Evolutionary conservation across 2,329 filamentous ascomycete genomes (phyloP), one percentile per base, ranked within the genome.

Genomic region (Thielaviopsis populi): DNA sequence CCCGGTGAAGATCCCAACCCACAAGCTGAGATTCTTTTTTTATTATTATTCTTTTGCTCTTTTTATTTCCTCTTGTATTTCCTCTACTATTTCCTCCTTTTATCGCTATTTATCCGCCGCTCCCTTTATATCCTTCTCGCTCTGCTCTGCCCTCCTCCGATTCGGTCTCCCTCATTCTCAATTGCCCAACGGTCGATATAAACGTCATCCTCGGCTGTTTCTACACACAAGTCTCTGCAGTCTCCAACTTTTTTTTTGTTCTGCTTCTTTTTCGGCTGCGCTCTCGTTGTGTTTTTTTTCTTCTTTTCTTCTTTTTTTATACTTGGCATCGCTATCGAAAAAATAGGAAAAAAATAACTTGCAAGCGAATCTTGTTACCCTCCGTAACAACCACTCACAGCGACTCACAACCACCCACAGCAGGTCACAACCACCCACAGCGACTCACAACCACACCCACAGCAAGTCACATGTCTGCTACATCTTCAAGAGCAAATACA

Each of bases 181-280:
- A 41, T 19, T 40, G 15, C 42, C 59, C 59, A 61, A 56, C 53
- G 24, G 53, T 33, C 53, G 53, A 56, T 56, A 56, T 56, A 56
- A 56, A 56, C 53, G 53, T 56, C 53, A 56, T 56, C 53, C 53
- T 56, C 53, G 53, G 53, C 53, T 56, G 53, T 56, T 56, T 27
- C 30, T 22, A n/a, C n/a, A 33, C 30, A 17, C 30, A n/a, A 17
- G 15, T 10, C 53, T 56, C n/a, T 56, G 27, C 27, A 37, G 30
- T 33, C 53, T 56, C 53, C 53, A 56, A 56, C 17, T 30, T 37
- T 22, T 33, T 56, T n/a, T 37, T n/a, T n/a, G 27, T 15, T n/a
- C n/a, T n/a, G n/a, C n/a, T n/a, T n/a, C n/a, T n/a, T n/a, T n/a
- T n/a, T n/a, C n/a, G n/a, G n/a, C n/a, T n/a, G n/a, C n/a, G n/a